Conservation (phyloP, 192 early-diverging fungal species). For the Linderina pennispora region DNA sequence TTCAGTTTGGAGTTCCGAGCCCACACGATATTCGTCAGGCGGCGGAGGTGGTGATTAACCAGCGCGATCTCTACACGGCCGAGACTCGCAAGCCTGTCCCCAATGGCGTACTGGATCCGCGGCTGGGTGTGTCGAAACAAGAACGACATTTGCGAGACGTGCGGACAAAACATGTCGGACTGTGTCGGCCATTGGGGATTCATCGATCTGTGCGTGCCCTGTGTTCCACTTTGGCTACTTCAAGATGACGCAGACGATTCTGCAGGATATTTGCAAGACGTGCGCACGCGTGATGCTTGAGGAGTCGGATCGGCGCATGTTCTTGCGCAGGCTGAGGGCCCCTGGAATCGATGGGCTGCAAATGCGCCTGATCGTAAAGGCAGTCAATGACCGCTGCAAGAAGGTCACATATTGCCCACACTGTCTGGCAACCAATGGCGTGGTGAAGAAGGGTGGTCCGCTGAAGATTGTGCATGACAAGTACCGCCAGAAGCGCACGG, state of each 20-base stretch:
- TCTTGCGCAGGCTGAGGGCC: constrained; percentile 60
- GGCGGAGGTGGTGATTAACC: constrained; percentile 84
- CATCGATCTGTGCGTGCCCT: constrained; percentile 83
- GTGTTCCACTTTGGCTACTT: constrained; percentile 99
- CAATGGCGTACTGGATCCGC: constrained; percentile 85
- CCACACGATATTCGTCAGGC: constrained; percentile 82
- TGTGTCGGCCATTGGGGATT: constrained; percentile 98
- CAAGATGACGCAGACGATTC: constrained; percentile 74
- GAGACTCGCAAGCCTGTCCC: constrained; percentile 69
- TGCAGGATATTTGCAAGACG: constrained; percentile 97
- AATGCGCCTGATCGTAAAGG: constrained; percentile 72
- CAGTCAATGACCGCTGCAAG: constrained; percentile 79
- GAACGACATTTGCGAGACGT: constrained; percentile 81
- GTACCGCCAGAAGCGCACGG: constrained; percentile 74
- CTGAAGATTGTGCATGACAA: constrained; percentile 96
- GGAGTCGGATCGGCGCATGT: constrained; percentile 67
- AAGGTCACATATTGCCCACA: constrained; percentile 79
- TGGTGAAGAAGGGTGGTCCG: constrained; percentile 93
- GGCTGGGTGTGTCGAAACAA: constrained; percentile 87
- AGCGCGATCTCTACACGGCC: constrained; percentile 76
- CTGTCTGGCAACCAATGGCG: constrained; percentile 77
- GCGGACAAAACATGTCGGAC: constrained; percentile 74
- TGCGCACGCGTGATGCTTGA: constrained; percentile 86
- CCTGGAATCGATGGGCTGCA: constrained; percentile 80
- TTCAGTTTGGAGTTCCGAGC: constrained; percentile 94